phyloP scores from a whole-genome alignment of 2,329 filamentous ascomycete genomes.

The Pseudogymnoascus destructans region DNA sequence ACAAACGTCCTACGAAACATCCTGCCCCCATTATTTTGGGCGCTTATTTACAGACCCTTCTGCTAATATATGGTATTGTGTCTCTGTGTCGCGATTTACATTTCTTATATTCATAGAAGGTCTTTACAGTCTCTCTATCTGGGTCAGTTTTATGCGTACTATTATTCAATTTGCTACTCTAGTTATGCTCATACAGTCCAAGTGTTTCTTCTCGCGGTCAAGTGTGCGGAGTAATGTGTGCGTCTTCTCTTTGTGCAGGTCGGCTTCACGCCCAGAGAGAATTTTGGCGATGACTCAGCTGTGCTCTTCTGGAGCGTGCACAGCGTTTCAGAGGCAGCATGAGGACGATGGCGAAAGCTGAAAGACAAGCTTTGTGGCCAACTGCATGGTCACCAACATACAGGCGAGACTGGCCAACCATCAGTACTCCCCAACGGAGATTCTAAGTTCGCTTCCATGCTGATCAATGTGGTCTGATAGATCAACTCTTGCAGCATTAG shows the following conservation, averaged over 20 bases:
- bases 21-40: background rate
- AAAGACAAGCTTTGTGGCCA: background rate
- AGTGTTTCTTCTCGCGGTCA: background rate
- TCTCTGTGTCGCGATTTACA: background rate
- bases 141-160: background rate
- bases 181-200: background rate
- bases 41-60: conserved; percentile 2
- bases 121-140: background rate
- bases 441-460: background rate
- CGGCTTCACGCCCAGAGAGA: background rate
- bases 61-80: background rate
- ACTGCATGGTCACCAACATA: background rate
- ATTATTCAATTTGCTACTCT: background rate
- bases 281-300: background rate
- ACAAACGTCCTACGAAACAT: background rate
- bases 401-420: background rate
- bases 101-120: background rate
- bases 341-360: background rate
- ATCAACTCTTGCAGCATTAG: background rate
- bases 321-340: background rate
- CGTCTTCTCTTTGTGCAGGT: background rate
- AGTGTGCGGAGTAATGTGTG: background rate
- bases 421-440: background rate
- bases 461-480: background rate
- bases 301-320: background rate